phyloP scores from a whole-genome alignment of 1,139 yeast genomes.

The Pichia sp. region DNA sequence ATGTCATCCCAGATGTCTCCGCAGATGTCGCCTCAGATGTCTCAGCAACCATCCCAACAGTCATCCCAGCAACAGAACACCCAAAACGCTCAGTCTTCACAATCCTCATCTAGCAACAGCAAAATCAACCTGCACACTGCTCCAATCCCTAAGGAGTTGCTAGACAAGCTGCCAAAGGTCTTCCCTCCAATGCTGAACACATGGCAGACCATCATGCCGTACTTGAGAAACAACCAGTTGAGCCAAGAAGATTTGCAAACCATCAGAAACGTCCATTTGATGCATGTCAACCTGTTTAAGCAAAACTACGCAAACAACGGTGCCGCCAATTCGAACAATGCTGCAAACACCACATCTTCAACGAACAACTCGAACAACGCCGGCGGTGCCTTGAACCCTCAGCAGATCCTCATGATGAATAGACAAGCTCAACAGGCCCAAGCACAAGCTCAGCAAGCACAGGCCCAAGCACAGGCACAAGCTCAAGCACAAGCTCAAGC shows the following conservation, averaged over 20 bases:
- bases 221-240: slow-evolving; percentile 53
- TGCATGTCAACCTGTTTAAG: slow-evolving; percentile 51
- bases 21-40: slow-evolving; percentile 14
- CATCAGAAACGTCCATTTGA: slow-evolving; percentile 59
- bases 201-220: slow-evolving; percentile 79
- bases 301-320: slow-evolving; percentile 24
- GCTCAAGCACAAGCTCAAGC: slow-evolving; percentile 28
- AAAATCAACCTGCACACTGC: slow-evolving; percentile 47
- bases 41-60: slow-evolving; percentile 12
- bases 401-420: slow-evolving; percentile 31
- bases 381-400: slow-evolving; percentile 29
- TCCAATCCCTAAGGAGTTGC: slow-evolving; percentile 74
- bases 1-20: slow-evolving; percentile 16
- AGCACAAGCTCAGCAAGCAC: slow-evolving; percentile 26
- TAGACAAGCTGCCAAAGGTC: slow-evolving; percentile 65
- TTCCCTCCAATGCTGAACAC: slow-evolving; percentile 81
- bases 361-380: slow-evolving; percentile 20
- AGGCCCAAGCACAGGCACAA: too few species aligned
- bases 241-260: slow-evolving; percentile 53
- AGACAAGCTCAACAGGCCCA: slow-evolving; percentile 28
- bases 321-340: slow-evolving; percentile 28
- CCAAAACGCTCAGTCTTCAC: slow-evolving; percentile 20
- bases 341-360: too few species aligned
- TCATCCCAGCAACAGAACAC: too few species aligned
- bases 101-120: slow-evolving; percentile 23